phyloP scores from a whole-genome alignment of 768 basidiomycete genomes.

The Tricholoma sp. region DNA sequence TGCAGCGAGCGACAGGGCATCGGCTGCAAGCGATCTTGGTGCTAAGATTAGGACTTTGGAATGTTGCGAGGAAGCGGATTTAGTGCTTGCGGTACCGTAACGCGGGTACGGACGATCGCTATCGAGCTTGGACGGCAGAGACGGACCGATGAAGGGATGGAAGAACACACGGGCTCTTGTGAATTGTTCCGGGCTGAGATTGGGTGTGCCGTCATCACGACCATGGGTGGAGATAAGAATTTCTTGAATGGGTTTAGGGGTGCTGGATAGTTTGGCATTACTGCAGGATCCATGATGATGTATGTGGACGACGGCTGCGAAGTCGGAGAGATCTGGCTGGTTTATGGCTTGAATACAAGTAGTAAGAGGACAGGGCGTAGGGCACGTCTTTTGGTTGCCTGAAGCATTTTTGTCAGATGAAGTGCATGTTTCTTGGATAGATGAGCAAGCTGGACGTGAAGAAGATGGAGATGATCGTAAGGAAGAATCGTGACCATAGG shows the following conservation, averaged over 20 bases:
- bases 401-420: neutral
- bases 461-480: neutral
- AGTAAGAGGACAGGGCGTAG: neutral
- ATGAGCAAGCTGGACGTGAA: neutral
- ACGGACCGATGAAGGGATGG: neutral
- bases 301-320: neutral
- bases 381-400: neutral
- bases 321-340: neutral
- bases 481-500: neutral
- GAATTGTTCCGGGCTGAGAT: neutral
- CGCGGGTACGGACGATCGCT: neutral
- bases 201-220: neutral
- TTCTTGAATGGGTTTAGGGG: neutral
- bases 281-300: too few relatives aligned
- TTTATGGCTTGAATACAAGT: neutral
- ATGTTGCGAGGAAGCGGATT: neutral
- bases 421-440: neutral
- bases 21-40: neutral
- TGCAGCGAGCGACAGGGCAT: constrained; percentile 3
- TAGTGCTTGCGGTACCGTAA: neutral
- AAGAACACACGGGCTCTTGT: neutral
- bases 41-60: constrained; percentile 2
- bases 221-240: neutral
- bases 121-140: neutral
- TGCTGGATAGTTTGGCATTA: neutral